These are phyloP conservation scores for Diaporthe helianthi DNA, from an alignment of 2,329 filamentous ascomycete species.

Conservation along the genomic window DNA sequence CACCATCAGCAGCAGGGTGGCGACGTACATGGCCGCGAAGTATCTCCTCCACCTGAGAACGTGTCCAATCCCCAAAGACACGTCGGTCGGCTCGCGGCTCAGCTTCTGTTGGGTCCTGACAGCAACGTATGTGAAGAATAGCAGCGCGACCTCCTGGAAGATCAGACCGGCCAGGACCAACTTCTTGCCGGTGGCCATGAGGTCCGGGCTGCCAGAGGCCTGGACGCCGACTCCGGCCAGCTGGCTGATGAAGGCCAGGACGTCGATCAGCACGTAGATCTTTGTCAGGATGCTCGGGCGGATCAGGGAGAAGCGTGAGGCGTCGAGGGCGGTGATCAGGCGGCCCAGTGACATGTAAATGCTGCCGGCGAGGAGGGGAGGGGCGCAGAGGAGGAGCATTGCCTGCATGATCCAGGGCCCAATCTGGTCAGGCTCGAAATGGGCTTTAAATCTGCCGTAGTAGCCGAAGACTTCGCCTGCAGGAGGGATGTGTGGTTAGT, in stretches of 20 bases:
- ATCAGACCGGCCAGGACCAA: conserved; percentile 31
- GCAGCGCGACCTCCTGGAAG: conserved; percentile 31
- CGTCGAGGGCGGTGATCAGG: conserved; percentile 44
- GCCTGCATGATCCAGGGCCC: conserved; percentile 47
- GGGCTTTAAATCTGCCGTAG: conserved; percentile 38
- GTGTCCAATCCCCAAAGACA: neutral
- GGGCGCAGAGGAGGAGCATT: conserved; percentile 48
- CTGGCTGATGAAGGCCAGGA: conserved; percentile 52
- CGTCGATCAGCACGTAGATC: conserved; percentile 54
- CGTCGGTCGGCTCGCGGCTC: conserved; percentile 8
- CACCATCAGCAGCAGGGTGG: conserved; percentile 33
- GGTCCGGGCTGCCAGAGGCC: conserved; percentile 30
- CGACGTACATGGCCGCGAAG: conserved; percentile 35
- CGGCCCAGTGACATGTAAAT: conserved; percentile 52
- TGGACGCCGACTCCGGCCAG: conserved; percentile 42
- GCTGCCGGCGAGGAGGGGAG: conserved; percentile 49
- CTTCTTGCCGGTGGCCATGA: conserved; percentile 20
- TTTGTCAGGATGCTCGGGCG: conserved; percentile 49
- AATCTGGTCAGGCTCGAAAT: conserved; percentile 35
- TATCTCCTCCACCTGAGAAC: conserved; percentile 35
- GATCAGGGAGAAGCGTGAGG: conserved; percentile 47
- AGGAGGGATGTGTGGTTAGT: neutral
- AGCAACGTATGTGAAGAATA: conserved; percentile 23
- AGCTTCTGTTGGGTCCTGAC: neutral
- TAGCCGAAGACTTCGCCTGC: conserved; percentile 50